Percentiles rank a stretch among this genome's conserved stretches.
Evolutionary conservation across 176 grass and related monocot species (phyloP).

Genomic region (Bromus sterilis): DNA sequence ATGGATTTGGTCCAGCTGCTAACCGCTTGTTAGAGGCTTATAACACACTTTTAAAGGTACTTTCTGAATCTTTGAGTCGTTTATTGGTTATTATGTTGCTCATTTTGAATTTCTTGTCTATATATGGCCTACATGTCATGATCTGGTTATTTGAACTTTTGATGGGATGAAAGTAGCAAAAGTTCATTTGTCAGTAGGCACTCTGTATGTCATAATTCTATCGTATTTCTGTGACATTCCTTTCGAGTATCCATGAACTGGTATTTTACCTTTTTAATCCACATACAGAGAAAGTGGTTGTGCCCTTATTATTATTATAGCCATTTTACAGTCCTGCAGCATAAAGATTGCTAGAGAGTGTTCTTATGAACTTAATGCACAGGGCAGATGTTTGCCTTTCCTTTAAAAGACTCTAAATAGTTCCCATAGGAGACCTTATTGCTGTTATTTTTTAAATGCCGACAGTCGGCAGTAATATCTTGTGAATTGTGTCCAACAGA

Average conservation of each 20-base stretch:
- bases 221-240: not conserved
- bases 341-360: too few species aligned
- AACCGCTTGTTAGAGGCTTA: conserved; percentile 95
- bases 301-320: not conserved
- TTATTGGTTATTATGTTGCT: not conserved
- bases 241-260: not conserved
- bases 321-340: not conserved
- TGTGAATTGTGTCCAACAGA: not conserved
- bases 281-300: too few species aligned
- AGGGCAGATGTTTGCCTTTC: not conserved
- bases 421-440: not conserved
- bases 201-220: not conserved
- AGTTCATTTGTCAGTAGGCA: not conserved
- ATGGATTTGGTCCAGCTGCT: conserved; percentile 96
- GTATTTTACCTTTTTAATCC: too few species aligned
- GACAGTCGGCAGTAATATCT: not conserved
- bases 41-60: conserved; percentile 92
- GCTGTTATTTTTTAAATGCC: not conserved
- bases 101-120: not conserved
- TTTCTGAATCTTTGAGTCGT: not conserved
- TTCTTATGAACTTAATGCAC: not conserved
- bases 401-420: not conserved
- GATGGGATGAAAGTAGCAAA: not conserved
- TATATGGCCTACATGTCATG: not conserved
- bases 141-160: conserved; percentile 1